Evolutionary conservation across 2,329 filamentous ascomycete genomes (phyloP).

Genomic region (Waltergamsia citrina): DNA sequence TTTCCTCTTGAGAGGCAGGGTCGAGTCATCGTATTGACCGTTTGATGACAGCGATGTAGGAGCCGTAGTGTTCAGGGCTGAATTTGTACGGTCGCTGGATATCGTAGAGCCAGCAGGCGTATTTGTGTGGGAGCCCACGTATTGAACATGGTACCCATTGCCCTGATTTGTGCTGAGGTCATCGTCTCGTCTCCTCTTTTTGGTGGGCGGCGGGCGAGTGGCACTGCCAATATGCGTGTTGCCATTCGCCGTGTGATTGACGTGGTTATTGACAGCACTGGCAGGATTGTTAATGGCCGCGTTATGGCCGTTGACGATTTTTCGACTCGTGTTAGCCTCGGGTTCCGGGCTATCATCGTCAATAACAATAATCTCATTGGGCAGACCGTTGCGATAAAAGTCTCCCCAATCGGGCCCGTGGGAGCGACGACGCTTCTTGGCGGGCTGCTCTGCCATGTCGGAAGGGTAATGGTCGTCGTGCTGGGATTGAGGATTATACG

Average conservation of each 20-base stretch:
- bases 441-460: slow-evolving; percentile 11
- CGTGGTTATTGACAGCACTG: slow-evolving; percentile 13
- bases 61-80: slow-evolving; percentile 74
- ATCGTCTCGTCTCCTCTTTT: slow-evolving; percentile 63
- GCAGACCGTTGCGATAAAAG: slow-evolving; percentile 76
- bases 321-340: slow-evolving; percentile 31
- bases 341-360: slow-evolving; percentile 62
- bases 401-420: slow-evolving; percentile 67
- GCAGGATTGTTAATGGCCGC: slow-evolving; percentile 14
- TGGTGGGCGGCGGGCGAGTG: slow-evolving; percentile 45
- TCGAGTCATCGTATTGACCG: slow-evolving; percentile 53
- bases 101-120: slow-evolving; percentile 64
- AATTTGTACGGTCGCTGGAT: slow-evolving; percentile 77
- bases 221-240: too few relatives aligned
- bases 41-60: slow-evolving; percentile 67
- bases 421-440: slow-evolving; percentile 45
- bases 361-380: slow-evolving; percentile 80
- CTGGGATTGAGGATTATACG: too few relatives aligned
- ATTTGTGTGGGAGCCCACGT: slow-evolving; percentile 61
- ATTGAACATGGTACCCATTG: slow-evolving; percentile 62
- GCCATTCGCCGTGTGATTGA: too few relatives aligned
- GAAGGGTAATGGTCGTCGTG: slow-evolving; percentile 2
- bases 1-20: slow-evolving; percentile 82
- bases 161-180: slow-evolving; percentile 37
- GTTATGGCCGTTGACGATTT: slow-evolving; percentile 23